Conservation (phyloP, 352 stramenopile genomes). For the Phytopythium boreale region DNA sequence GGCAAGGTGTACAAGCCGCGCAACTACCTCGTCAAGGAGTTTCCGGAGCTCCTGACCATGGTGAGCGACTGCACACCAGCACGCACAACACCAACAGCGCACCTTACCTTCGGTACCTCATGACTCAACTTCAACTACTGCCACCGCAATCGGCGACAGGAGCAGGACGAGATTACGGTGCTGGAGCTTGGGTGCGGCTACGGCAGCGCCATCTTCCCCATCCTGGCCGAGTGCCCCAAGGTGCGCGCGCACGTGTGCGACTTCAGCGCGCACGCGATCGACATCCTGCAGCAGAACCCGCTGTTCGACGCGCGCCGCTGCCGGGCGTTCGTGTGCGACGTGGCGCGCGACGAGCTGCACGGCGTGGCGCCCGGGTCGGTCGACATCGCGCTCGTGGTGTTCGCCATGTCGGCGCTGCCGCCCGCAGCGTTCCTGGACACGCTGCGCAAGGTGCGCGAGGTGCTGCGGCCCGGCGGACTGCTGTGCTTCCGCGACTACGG, state of each 20-base stretch:
- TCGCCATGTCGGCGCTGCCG: slow-evolving; percentile 76
- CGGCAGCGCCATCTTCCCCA: slow-evolving; percentile 84
- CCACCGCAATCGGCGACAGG: slow-evolving; percentile 10
- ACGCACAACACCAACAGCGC: not conserved
- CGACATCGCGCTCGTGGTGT: slow-evolving; percentile 81
- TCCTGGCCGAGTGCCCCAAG: slow-evolving; percentile 61
- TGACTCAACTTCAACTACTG: not conserved
- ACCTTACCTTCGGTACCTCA: not conserved
- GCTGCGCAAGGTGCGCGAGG: slow-evolving; percentile 53
- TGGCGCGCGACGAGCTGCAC: slow-evolving; percentile 45
- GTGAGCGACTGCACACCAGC: slow-evolving; percentile 6
- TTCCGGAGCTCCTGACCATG: slow-evolving; percentile 55
- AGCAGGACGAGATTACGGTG: slow-evolving; percentile 37
- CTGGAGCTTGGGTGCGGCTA: slow-evolving; percentile 87
- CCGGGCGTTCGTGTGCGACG: slow-evolving; percentile 71
- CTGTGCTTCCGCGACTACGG: slow-evolving; percentile 88
- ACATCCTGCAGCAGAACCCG: slow-evolving; percentile 54
- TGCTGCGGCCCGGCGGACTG: slow-evolving; percentile 57
- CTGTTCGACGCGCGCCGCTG: slow-evolving; percentile 48
- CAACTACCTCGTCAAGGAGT: slow-evolving; percentile 81
- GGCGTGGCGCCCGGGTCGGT: slow-evolving; percentile 46
- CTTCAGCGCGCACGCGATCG: slow-evolving; percentile 79
- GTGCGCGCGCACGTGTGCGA: slow-evolving; percentile 75
- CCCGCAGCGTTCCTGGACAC: slow-evolving; percentile 46
- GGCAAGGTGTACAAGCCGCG: slow-evolving; percentile 81